Percentiles rank a stretch among this genome's conserved stretches.
phyloP scores from a whole-genome alignment of 2,329 filamentous ascomycete species.

The Bisporella sp. region DNA sequence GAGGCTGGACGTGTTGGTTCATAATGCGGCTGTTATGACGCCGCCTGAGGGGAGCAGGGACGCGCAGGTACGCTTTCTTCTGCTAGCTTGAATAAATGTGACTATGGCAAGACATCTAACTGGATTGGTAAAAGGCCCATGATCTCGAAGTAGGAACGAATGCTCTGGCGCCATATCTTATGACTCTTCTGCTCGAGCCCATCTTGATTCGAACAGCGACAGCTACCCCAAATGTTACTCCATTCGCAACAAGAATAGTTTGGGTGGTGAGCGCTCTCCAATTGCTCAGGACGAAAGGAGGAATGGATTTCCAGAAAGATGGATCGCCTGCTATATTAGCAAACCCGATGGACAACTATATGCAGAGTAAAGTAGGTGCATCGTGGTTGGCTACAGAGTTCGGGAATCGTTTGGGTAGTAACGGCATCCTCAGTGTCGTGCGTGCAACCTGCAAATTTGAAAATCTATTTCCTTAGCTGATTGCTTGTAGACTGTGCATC shows the following conservation, averaged over 20 bases:
- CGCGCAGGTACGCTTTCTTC: constrained; percentile 13
- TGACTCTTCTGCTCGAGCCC: constrained; percentile 10
- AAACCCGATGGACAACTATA: constrained; percentile 27
- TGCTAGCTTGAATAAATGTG: not conserved
- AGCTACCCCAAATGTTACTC: constrained; percentile 8
- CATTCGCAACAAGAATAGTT: constrained; percentile 24
- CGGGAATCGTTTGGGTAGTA: constrained; percentile 22
- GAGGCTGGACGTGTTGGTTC: constrained; percentile 34
- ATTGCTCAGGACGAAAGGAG: not conserved
- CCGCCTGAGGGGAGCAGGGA: constrained; percentile 35
- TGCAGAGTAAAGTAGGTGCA: constrained; percentile 28
- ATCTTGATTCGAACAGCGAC: constrained; percentile 8
- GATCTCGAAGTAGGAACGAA: constrained; percentile 18
- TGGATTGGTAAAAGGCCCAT: constrained; percentile 11
- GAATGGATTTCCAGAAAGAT: constrained; percentile 19
- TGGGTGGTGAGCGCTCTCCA: constrained; percentile 22
- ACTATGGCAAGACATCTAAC: not conserved
- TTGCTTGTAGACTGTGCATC: constrained; percentile 27
- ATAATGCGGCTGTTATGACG: constrained; percentile 40
- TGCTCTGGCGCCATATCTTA: constrained; percentile 10
- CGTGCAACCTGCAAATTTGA: constrained; percentile 1
- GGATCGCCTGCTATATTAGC: constrained; percentile 13
- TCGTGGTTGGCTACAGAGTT: constrained; percentile 25
- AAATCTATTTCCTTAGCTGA: constrained; percentile 1
- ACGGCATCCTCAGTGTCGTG: constrained; percentile 29